Conservation (phyloP, 2,329 filamentous ascomycete genomes). For the Tolypocladium tundrense region DNA sequence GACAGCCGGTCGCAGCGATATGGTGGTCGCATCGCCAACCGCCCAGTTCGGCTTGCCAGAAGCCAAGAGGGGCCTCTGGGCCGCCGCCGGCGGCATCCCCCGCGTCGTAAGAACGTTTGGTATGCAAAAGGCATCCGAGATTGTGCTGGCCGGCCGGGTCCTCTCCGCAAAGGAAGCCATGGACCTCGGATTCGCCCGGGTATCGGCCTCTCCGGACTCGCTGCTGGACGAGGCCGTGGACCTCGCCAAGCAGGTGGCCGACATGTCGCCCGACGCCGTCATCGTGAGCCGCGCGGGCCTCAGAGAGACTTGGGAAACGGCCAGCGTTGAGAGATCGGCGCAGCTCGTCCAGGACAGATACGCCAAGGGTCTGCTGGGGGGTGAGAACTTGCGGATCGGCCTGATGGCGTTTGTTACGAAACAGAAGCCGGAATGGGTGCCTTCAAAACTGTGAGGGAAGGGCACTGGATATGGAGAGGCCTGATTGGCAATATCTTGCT, state of each 20-base stretch:
- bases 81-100: slow-evolving; percentile 40
- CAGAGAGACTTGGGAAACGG: slow-evolving; percentile 27
- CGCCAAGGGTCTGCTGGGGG: slow-evolving; percentile 24
- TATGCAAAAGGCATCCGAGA: slow-evolving; percentile 36
- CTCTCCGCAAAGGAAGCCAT: slow-evolving; percentile 29
- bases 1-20: slow-evolving; percentile 23
- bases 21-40: slow-evolving; percentile 40
- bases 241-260: slow-evolving; percentile 22
- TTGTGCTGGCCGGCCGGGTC: slow-evolving; percentile 35
- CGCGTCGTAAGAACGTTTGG: slow-evolving; percentile 35
- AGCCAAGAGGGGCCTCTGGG: slow-evolving; percentile 42
- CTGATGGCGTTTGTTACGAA: slow-evolving; percentile 41
- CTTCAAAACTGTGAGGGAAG: slow-evolving; percentile 29
- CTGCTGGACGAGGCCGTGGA: slow-evolving; percentile 25
- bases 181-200: slow-evolving; percentile 15
- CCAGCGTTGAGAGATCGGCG: slow-evolving; percentile 26
- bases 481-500: too few relatives aligned
- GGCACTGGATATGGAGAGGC: too few relatives aligned
- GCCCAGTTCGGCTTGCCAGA: slow-evolving; percentile 44
- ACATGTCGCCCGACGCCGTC: slow-evolving; percentile 24
- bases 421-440: slow-evolving; percentile 35
- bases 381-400: slow-evolving; percentile 39
- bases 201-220: slow-evolving; percentile 26
- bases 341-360: slow-evolving; percentile 31
- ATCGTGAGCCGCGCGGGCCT: slow-evolving; percentile 29